A percentile compares a stretch with the other conserved stretches of the same genome.
These are phyloP conservation scores for Melastoma candidum DNA, from an alignment of 441 rosid genomes.

Conservation along the genomic window DNA sequence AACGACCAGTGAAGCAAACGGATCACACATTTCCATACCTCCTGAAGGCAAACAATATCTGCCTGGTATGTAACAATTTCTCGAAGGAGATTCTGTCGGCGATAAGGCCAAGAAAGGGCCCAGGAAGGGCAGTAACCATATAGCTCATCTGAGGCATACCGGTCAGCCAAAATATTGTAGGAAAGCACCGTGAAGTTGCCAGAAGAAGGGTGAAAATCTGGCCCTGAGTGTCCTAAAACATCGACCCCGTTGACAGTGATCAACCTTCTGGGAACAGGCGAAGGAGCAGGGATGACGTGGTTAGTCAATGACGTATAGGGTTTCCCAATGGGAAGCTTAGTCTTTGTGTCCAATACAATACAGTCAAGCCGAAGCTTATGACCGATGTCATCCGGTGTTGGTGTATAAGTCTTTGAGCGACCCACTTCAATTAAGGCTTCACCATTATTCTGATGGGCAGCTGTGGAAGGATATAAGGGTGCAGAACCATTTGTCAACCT, in stretches of 20 bases:
- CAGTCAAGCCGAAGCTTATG: slow-evolving; percentile 34
- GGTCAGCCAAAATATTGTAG: slow-evolving; percentile 38
- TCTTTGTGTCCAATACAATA: slow-evolving; percentile 26
- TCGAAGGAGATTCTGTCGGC: slow-evolving; percentile 33
- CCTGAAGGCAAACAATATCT: slow-evolving; percentile 48
- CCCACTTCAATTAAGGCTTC: slow-evolving; percentile 36
- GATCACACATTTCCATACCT: slow-evolving; percentile 21
- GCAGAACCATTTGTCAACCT: slow-evolving; percentile 20
- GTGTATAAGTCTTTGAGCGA: slow-evolving; percentile 36
- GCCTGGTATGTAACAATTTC: slow-evolving; percentile 37
- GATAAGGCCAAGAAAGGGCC: slow-evolving; percentile 50
- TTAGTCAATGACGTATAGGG: slow-evolving; percentile 20
- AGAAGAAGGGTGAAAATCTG: slow-evolving; percentile 20
- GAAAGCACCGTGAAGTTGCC: slow-evolving; percentile 40
- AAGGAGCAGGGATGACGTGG: slow-evolving; percentile 38
- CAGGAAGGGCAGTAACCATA: slow-evolving; percentile 36
- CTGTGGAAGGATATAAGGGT: slow-evolving; percentile 19
- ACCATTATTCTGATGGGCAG: slow-evolving; percentile 18
- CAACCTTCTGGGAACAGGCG: slow-evolving; percentile 34
- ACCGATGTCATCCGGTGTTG: slow-evolving; percentile 32
- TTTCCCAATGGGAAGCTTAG: slow-evolving; percentile 22
- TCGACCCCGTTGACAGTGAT: slow-evolving; percentile 24
- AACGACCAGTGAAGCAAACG: neutral
- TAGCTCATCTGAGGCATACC: slow-evolving; percentile 23
- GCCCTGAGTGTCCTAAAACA: slow-evolving; percentile 18